Base-by-base conservation (phyloP, 1,284 basidiomycete species). In the Mycena sp. region DNA sequence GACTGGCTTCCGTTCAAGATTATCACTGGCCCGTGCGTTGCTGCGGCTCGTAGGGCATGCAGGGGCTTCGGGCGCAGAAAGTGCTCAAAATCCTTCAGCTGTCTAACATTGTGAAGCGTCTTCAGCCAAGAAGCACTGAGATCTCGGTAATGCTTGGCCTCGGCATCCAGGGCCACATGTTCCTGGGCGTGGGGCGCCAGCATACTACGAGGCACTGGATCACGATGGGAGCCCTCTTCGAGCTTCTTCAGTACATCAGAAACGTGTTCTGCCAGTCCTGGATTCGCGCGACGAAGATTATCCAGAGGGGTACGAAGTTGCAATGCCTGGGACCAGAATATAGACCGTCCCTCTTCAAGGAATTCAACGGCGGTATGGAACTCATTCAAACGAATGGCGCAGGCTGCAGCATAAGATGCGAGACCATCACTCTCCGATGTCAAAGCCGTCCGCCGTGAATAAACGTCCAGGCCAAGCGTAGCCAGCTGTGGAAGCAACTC, bases 281-380 rank as follows among this genome's bases (percentile, higher is more conserved):
- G 50, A 35, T 48, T 21, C 0, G 2, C 23, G 2, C 1, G 1
- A 0, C 16, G 3, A 11, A 60, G 58, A 17, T 45, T 26, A 40
- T 60, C 50, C 0, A 60, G 25, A n/a, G 49, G 11, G 2, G 25
- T 25, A 10, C 25, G 58, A 4, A 60, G 49, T n/a, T 48, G 58
- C 17, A 53, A 26, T 38, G 58, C 58, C 28, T 53, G 49, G 11
- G 58, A 53, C 58, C 58, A 60, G 26, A 60, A 53, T 16, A 60
- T 43, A 11, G 58, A 53, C 14, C 50, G 41, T 16, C 55, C 37
- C 9, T 23, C 37, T 16, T 58, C 55, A 1, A 64, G 29, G 10
- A 64, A 54, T 40, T 60, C 58, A 4, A 64, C 40, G n/a, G 41
- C 41, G 19, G 9, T 23, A 16, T 16, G 10, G 19, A 11, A 43